These are phyloP conservation scores for Botryosphaeria agaves DNA, from an alignment of 2,329 filamentous ascomycete genomes.

Conservation along the genomic window DNA sequence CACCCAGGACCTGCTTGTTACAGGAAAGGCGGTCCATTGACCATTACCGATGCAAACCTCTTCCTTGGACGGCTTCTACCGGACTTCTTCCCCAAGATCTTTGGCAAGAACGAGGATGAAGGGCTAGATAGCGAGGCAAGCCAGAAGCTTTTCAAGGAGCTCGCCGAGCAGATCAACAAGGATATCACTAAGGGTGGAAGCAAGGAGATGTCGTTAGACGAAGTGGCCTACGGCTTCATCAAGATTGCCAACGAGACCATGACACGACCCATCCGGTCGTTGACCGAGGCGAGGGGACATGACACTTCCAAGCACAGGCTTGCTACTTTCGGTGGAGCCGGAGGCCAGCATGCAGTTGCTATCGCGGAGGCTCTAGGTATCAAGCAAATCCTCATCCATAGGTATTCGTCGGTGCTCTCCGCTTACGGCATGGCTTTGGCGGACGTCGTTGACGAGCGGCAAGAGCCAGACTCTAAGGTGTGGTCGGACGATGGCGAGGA, in stretches of 20 bases:
- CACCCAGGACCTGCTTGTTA: conserved; percentile 87
- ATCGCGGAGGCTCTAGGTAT: conserved; percentile 77
- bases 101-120: conserved; percentile 75
- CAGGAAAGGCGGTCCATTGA: conserved; percentile 72
- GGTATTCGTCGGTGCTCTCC: conserved; percentile 77
- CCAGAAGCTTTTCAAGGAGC: conserved; percentile 53
- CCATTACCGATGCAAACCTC: conserved; percentile 86
- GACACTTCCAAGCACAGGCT: conserved; percentile 82
- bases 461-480: conserved; percentile 52
- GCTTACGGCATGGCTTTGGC: conserved; percentile 88
- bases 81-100: conserved; percentile 90
- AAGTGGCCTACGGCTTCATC: conserved; percentile 78
- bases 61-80: conserved; percentile 71
- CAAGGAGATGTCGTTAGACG: conserved; percentile 54
- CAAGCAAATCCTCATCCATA: conserved; percentile 67
- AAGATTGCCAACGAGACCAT: conserved; percentile 85
- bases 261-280: conserved; percentile 74
- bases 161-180: conserved; percentile 60
- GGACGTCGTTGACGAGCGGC: conserved; percentile 81
- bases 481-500: conserved; percentile 40
- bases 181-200: conserved; percentile 20
- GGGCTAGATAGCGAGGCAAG: conserved; percentile 63
- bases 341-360: conserved; percentile 81
- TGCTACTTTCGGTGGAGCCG: conserved; percentile 82
- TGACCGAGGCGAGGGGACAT: conserved; percentile 84